phyloP scores from a whole-genome alignment of 306 rosid genomes.

The Hippophae rhamnoides region DNA sequence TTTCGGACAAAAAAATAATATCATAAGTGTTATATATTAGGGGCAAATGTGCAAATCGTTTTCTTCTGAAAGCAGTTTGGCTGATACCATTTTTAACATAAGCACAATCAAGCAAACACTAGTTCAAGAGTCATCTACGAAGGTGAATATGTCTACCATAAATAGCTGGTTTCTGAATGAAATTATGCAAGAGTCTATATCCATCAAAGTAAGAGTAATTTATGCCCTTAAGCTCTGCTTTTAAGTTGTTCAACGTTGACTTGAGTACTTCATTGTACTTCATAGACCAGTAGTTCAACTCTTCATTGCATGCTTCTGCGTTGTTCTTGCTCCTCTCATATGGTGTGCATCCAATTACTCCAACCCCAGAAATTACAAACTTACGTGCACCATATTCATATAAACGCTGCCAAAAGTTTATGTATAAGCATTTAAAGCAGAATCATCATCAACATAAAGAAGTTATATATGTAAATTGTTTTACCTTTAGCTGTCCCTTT shows the following conservation, averaged over 20 bases:
- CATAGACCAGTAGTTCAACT: conserved; percentile 25
- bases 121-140: too few relatives aligned
- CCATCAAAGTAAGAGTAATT: conserved; percentile 56
- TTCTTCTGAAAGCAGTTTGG: too few relatives aligned
- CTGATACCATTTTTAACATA: too few relatives aligned
- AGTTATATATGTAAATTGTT: neutral
- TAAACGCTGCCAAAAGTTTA: conserved; percentile 37
- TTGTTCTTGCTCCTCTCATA: conserved; percentile 30
- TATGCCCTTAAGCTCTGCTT: conserved; percentile 30
- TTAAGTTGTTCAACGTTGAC: conserved; percentile 33
- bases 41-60: too few relatives aligned
- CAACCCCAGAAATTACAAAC: conserved; percentile 46
- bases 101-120: too few relatives aligned
- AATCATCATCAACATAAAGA: neutral
- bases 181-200: conserved; percentile 30
- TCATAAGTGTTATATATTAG: too few relatives aligned
- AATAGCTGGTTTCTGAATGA: conserved; percentile 33
- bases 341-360: conserved; percentile 69
- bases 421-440: neutral
- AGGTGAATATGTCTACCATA: conserved; percentile 28
- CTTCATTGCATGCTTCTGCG: conserved; percentile 35
- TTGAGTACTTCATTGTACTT: conserved; percentile 40
- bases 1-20: too few relatives aligned
- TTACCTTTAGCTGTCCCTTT: conserved; percentile 48
- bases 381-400: conserved; percentile 54